Conservation (phyloP, 495 filamentous ascomycete genomes). For the Lentithecium fluviatile region DNA sequence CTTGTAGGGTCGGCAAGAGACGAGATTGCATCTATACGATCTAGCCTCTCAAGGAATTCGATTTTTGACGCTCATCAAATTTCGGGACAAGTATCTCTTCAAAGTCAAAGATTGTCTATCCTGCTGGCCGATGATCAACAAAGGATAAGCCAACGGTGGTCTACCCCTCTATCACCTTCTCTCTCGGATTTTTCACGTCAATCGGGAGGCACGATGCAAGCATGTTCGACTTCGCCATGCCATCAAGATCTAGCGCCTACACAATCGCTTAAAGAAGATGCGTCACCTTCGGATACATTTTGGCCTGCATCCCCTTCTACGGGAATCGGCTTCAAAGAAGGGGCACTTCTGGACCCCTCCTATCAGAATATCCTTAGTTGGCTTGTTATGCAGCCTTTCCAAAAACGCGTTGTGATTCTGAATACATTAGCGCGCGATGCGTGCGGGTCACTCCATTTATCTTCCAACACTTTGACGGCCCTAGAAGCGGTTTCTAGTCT, state of each 20-base stretch:
- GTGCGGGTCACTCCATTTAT: too few relatives aligned
- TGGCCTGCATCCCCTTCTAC: background rate
- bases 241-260: background rate
- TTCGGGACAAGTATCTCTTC: slow-evolving; percentile 10
- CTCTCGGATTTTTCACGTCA: background rate
- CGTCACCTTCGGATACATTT: too few relatives aligned
- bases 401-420: too few relatives aligned
- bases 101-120: slow-evolving; percentile 10
- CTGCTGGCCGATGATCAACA: slow-evolving; percentile 10
- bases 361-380: too few relatives aligned
- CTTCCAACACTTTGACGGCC: too few relatives aligned
- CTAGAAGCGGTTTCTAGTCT: too few relatives aligned
- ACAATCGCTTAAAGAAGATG: too few relatives aligned
- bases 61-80: slow-evolving; percentile 3
- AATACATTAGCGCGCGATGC: too few relatives aligned
- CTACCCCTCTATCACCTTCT: slow-evolving; percentile 3
- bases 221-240: background rate
- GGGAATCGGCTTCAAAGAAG: background rate
- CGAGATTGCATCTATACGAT: slow-evolving; percentile 17
- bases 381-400: too few relatives aligned
- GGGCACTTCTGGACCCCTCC: too few relatives aligned
- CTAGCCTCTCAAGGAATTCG: slow-evolving; percentile 6
- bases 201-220: background rate
- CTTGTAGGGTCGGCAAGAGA: slow-evolving; percentile 5
- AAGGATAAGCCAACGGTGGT: slow-evolving; percentile 24